These are phyloP conservation scores for Dactylellina leptospora DNA, from an alignment of 2,329 filamentous ascomycete genomes.

Conservation along the genomic window DNA sequence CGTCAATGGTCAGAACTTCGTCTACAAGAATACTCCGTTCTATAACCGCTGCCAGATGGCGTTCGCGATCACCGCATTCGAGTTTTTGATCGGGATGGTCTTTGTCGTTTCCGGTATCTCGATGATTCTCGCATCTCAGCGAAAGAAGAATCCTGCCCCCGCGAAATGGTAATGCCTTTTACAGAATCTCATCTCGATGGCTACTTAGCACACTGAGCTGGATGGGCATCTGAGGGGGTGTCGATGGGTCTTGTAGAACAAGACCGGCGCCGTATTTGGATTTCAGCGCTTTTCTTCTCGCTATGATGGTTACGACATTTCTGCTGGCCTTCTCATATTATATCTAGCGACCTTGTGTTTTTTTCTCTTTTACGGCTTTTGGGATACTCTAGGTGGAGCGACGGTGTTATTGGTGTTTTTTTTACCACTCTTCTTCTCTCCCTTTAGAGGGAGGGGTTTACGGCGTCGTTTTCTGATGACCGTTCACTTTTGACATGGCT, in stretches of 20 bases:
- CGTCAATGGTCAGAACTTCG: slow-evolving; percentile 36
- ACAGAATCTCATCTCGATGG: too few species aligned
- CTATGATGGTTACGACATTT: not conserved
- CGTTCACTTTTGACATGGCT: not conserved
- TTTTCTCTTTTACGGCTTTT: slow-evolving; percentile 3
- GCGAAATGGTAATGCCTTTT: slow-evolving; percentile 33
- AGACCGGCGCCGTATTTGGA: not conserved
- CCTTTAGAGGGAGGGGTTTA: not conserved
- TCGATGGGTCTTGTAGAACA: not conserved
- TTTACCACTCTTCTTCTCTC: not conserved
- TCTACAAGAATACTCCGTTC: slow-evolving; percentile 37
- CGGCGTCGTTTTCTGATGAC: not conserved
- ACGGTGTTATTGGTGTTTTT: not conserved
- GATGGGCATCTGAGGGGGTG: not conserved
- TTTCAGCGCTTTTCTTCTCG: not conserved
- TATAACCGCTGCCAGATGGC: slow-evolving; percentile 49
- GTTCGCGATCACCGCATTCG: slow-evolving; percentile 39
- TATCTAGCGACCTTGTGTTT: not conserved
- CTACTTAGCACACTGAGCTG: not conserved
- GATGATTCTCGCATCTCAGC: slow-evolving; percentile 28
- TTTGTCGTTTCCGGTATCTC: slow-evolving; percentile 33
- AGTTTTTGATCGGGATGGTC: slow-evolving; percentile 31
- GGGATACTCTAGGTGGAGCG: not conserved
- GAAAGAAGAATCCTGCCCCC: slow-evolving; percentile 14
- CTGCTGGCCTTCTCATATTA: not conserved